Base-by-base conservation (phyloP, 371 early-diverging fungal genomes). In the Actinomucor elegans region DNA sequence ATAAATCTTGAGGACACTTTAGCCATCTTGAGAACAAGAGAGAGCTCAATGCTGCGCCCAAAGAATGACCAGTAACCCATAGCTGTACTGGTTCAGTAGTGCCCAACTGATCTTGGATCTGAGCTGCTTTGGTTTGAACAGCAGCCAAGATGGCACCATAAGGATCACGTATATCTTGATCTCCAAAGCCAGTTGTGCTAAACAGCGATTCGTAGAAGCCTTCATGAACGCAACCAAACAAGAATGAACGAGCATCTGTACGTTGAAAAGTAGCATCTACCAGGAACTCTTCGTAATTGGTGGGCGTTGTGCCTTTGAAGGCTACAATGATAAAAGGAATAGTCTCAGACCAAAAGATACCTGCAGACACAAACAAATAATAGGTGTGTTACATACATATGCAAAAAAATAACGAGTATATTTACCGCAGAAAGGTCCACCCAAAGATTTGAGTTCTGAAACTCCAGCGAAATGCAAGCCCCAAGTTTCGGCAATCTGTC, bases 41-140 rank as follows among this genome's bases (percentile, higher is more conserved):
- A 0, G 72, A 69, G 7, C 72, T 69, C n/a, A 79, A 42, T 1
- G 76, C 74, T n/a, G 72, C 74, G 17, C 79, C 80, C 11, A 79
- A 58, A 1, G 80, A 79, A 48, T 79, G 80, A 1, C 80, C 80
- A 10, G 80, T 73, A 17, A 79, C 51, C 77, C 78, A 79, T 7
- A 79, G 33, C 33, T 79, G 79, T 24, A 75, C 57, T 12, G 76
- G 77, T 12, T 69, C 66, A 9, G 52, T 63, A 0, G 61, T 66
- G 27, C 62, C 35, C 15, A 50, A 28, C 5, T 58, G 44, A 4
- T 42, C 29, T 27, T 73, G 49, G 8, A 73, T 27, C 11, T 42
- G 50, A 6, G 38, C 48, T 3, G 79, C 79, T 17, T 54, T 66
- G 3, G 60, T 44, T 38, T 66, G 69, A 23, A 79, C 61, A 12